A percentile compares a stretch with the other conserved stretches of the same genome.
These are phyloP conservation scores for Leccinellum rugosiceps DNA, from an alignment of 768 basidiomycete genomes.

Conservation along the genomic window DNA sequence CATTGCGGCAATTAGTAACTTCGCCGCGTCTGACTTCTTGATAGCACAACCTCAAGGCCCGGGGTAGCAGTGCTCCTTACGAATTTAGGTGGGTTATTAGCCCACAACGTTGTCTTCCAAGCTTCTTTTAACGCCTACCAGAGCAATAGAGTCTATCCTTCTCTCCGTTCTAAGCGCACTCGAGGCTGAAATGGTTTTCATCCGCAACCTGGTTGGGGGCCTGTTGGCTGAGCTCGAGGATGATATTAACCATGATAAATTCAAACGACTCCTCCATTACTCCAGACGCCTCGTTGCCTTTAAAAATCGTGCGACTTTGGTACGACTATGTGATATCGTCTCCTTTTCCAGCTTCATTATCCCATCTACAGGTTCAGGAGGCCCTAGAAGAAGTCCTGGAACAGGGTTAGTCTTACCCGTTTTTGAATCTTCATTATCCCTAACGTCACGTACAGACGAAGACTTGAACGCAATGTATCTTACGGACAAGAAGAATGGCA, in stretches of 20 bases:
- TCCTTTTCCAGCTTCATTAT: not conserved
- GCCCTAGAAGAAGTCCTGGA: conserved; percentile 89
- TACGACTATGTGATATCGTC: conserved; percentile 29
- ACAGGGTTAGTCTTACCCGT: conserved; percentile 56
- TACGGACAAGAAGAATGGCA: conserved; percentile 71
- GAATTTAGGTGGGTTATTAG: conserved; percentile 68
- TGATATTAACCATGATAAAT: conserved; percentile 92
- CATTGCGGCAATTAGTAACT: conserved; percentile 10
- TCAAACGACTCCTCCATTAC: conserved; percentile 89
- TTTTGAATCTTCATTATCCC: not conserved
- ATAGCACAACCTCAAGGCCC: conserved; percentile 81
- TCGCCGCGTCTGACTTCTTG: conserved; percentile 12
- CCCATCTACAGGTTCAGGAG: conserved; percentile 67
- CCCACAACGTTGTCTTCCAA: conserved; percentile 10
- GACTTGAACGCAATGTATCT: conserved; percentile 96
- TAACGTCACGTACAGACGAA: conserved; percentile 58
- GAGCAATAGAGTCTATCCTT: conserved; percentile 90
- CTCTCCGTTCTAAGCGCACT: conserved; percentile 89
- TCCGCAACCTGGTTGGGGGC: conserved; percentile 85
- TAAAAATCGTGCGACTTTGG: conserved; percentile 85
- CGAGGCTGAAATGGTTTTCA: conserved; percentile 95
- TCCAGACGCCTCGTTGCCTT: conserved; percentile 85
- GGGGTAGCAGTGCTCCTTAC: conserved; percentile 69
- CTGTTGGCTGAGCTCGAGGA: conserved; percentile 91
- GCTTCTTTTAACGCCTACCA: conserved; percentile 32